A percentile compares a stretch with the other conserved stretches of the same genome.
Conservation (phyloP, 306 rosid species). For the Cercis canadensis region DNA sequence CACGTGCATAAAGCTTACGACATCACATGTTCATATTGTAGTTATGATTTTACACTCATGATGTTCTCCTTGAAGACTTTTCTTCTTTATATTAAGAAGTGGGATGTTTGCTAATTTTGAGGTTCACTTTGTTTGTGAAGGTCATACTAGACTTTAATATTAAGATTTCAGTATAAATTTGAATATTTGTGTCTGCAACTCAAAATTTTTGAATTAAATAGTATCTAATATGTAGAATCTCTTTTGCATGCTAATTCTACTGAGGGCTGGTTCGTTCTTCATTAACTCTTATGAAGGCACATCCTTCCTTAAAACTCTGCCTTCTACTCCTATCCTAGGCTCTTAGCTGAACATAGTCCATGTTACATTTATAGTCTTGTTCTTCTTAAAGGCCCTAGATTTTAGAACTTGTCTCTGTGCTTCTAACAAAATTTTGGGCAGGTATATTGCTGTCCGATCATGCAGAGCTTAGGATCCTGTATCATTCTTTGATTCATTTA, state of each 20-base stretch:
- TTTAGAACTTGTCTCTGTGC: background rate
- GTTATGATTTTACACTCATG: background rate
- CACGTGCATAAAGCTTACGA: background rate
- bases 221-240: background rate
- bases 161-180: background rate
- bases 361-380: constrained; percentile 6
- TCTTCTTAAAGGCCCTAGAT: background rate
- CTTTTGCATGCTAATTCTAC: background rate
- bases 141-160: background rate
- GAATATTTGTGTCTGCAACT: no score
- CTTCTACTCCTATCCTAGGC: background rate
- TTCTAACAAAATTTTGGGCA: background rate
- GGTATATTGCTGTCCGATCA: constrained; percentile 3
- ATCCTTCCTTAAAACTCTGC: background rate
- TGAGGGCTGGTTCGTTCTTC: background rate
- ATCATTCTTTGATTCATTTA: background rate
- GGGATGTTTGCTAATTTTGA: background rate
- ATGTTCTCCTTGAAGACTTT: no score
- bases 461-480: background rate
- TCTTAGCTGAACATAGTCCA: background rate
- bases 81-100: background rate
- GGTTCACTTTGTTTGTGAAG: background rate
- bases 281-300: no score
- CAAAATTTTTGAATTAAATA: background rate
- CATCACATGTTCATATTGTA: background rate